Base-by-base conservation (phyloP, 768 basidiomycete species). In the Cystoderma amianthinum region DNA sequence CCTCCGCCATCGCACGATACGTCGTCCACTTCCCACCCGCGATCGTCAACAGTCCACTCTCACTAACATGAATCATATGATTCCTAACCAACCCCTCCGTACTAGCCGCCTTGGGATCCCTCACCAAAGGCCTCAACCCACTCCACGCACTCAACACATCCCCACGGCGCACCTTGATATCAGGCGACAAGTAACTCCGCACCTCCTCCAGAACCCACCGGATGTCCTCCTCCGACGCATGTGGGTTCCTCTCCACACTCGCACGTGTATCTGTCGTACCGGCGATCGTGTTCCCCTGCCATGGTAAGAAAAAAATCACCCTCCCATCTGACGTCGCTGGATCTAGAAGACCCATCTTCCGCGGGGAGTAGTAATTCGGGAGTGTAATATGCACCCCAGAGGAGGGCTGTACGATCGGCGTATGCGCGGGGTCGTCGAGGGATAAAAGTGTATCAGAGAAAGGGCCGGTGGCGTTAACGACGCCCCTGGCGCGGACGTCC, bases 1-100 rank as follows among this genome's bases (percentile, higher is more conserved):
- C 95, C 66, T 92, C 75, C 17, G 95, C 92, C 95, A 98, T 96
- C 22, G 82, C 83, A 37, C 88, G 71, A 66, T 97, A 99, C 36
- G 95, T 97, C 44, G 95, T 99, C 95, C 95, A 99, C 63, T 99
- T 99, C 3, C 95, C 95, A 13, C 95, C 95, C 2, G 90, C 92
- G 52, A 97, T 92, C 20, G 94, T 97, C 45, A 99, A 63, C 51
- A 99, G 67, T 13, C 93, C 92, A 46, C 79, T 79, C 36, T 76
- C 73, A 32, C 76, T 79, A 23, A 91, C 79, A 56, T 92, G 75
- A 48, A 96, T 86, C 74, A 99, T 76, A 64, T 98, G 95, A 57
- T 85, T 97, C 54, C 95, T 67, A 15, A 99, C 95, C 39, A 99
- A 66, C 0, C 84, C 85, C 62, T 94, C 82, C 13, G 94, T 96